Evolutionary conservation across 1,284 basidiomycete species (phyloP).

Genomic region (Ganoderma lucidum): DNA sequence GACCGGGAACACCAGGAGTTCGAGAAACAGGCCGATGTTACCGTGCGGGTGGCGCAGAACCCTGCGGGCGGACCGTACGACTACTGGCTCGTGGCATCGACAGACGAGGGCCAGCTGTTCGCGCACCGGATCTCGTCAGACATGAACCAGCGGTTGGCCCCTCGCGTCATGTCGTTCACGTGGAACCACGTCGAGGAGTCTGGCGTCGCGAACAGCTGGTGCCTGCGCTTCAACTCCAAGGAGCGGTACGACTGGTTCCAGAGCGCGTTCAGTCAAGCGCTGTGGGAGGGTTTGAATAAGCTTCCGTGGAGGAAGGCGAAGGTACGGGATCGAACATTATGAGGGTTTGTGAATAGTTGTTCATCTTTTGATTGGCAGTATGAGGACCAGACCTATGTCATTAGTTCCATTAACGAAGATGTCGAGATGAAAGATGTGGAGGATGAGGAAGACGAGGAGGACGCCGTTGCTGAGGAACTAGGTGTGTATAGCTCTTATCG

Average conservation of each 20-base stretch:
- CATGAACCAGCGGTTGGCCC: slow-evolving; percentile 80
- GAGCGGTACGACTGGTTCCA: slow-evolving; percentile 74
- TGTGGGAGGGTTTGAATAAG: slow-evolving; percentile 89
- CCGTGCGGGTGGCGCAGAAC: slow-evolving; percentile 69
- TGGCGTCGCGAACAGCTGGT: slow-evolving; percentile 81
- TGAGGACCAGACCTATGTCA: slow-evolving; percentile 84
- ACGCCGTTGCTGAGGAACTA: slow-evolving; percentile 72
- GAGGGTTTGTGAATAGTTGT: not conserved
- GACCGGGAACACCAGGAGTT: slow-evolving; percentile 77
- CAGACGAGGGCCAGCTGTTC: slow-evolving; percentile 58
- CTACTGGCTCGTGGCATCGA: slow-evolving; percentile 71
- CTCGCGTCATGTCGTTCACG: slow-evolving; percentile 76
- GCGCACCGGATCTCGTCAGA: slow-evolving; percentile 71
- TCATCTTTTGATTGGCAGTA: slow-evolving; percentile 47
- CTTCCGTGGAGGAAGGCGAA: slow-evolving; percentile 85
- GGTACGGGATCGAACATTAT: slow-evolving; percentile 48
- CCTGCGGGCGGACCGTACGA: slow-evolving; percentile 55
- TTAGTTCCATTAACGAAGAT: slow-evolving; percentile 78
- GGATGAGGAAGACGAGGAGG: slow-evolving; percentile 80
- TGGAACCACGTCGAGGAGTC: slow-evolving; percentile 81
- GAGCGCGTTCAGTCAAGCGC: slow-evolving; percentile 70
- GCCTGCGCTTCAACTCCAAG: slow-evolving; percentile 73
- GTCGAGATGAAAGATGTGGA: slow-evolving; percentile 86
- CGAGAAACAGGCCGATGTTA: slow-evolving; percentile 76
- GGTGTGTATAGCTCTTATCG: slow-evolving; percentile 33